Evolutionary conservation across 2,329 filamentous ascomycete species (phyloP), one percentile per base, ranked within the genome.

Genomic region (Epichloe baconii): DNA sequence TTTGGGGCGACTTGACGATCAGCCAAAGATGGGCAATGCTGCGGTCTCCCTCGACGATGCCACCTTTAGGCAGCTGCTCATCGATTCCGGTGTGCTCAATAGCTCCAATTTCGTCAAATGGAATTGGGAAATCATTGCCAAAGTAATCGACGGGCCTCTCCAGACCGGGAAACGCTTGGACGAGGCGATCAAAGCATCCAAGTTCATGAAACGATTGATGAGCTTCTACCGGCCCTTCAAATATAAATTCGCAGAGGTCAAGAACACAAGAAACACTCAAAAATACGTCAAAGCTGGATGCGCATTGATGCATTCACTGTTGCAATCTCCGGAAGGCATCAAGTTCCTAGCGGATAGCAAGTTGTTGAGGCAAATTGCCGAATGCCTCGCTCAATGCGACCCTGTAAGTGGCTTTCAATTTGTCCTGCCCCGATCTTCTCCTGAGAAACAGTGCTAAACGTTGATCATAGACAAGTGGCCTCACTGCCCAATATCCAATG

Each of bases 171-270:
- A 95, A 66, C 79, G 93, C 11, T 75, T 98, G 4, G 91, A 96
- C 58, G 93, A 98, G 67, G 91, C 91, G 0, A 86, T 95, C 63
- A 91, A 89, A 64, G 89, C 86, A 1, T 95, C 90, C 2, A 97
- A 97, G 64, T 98, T 97, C 62, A 85, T 97, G 60, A 96, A 97
- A 70, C 79, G 94, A 10, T 76, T 98, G 52, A 82, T 96, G 65
- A 93, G 89, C 53, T 98, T 98, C 64, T 95, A 95, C 64, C 80
- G 93, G 11, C 93, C 93, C 1, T 98, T 98, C 71, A 98, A 98
- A 64, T 94, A 89, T 64, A 85, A 89, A 56, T 98, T 97, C 61
- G 88, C 90, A 0, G 87, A 94, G 59, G 79, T 93, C 42, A 84
- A 87, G 58, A 97, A 88, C 64, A 95, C 89, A 0, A 86, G 93